Conservation (phyloP, 805 yeast species). For the Teunomyces panamensis region DNA sequence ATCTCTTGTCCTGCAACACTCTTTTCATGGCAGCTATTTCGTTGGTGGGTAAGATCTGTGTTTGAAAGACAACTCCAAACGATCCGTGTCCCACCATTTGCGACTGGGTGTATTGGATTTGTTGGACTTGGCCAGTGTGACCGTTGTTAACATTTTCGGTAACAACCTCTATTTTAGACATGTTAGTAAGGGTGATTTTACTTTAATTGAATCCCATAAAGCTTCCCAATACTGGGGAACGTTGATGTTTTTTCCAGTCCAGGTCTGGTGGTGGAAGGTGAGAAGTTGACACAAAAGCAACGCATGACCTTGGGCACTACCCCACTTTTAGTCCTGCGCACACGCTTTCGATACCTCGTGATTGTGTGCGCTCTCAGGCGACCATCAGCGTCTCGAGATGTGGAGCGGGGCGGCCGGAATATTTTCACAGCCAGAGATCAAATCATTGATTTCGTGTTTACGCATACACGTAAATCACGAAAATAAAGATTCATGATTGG, state of each 20-base stretch:
- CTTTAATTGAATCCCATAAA: not conserved
- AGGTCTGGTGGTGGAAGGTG: not conserved
- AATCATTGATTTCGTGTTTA: not conserved
- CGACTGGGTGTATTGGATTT: constrained; percentile 73
- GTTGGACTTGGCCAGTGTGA: constrained; percentile 57
- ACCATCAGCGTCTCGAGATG: not conserved
- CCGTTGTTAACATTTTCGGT: constrained; percentile 73
- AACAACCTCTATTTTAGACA: constrained; percentile 46
- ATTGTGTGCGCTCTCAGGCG: not conserved
- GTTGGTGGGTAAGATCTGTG: constrained; percentile 68
- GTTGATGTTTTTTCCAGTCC: constrained; percentile 5
- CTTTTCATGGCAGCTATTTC: constrained; percentile 90
- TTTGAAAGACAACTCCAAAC: constrained; percentile 97
- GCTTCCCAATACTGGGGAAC: not conserved
- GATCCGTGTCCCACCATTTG: constrained; percentile 98
- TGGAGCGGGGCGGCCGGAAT: not conserved
- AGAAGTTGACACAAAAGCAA: constrained; percentile 2
- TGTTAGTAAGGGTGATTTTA: constrained; percentile 26
- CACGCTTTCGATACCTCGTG: not conserved
- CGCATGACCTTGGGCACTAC: constrained; percentile 3
- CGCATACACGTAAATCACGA: too few relatives aligned
- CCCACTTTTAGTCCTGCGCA: constrained; percentile 2
- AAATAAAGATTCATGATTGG: too few relatives aligned
- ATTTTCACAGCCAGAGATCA: not conserved
- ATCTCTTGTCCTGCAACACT: constrained; percentile 93